phyloP scores from a whole-genome alignment of 2,329 filamentous ascomycete species.

The Calonectria leucothoes region DNA sequence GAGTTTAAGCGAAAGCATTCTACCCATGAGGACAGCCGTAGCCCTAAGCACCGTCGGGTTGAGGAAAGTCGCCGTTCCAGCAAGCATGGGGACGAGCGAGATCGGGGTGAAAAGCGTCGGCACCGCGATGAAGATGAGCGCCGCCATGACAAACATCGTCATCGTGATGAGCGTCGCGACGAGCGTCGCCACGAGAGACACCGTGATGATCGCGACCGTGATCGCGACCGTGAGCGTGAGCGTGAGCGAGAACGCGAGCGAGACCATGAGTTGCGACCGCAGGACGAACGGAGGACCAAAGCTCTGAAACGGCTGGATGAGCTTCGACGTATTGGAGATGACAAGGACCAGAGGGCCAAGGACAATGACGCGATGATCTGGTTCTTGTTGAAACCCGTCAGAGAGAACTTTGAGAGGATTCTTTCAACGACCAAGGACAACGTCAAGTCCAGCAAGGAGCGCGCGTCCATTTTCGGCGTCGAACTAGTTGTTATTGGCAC shows the following conservation, averaged over 20 bases:
- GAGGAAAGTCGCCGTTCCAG: conserved; percentile 54
- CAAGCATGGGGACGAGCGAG: conserved; percentile 51
- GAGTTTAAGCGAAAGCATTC: conserved; percentile 73
- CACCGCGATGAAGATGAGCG: conserved; percentile 39
- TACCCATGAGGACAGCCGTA: conserved; percentile 56
- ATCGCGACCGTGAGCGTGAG: conserved; percentile 31
- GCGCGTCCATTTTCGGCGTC: conserved; percentile 70
- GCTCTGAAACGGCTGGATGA: conserved; percentile 56
- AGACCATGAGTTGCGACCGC: conserved; percentile 44
- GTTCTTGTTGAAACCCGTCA: conserved; percentile 67
- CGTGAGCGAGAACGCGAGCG: conserved; percentile 39
- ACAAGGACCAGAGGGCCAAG: conserved; percentile 59
- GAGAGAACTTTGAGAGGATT: conserved; percentile 69
- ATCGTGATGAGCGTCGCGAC: conserved; percentile 33
- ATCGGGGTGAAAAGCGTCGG: conserved; percentile 44
- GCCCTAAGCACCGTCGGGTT: conserved; percentile 55
- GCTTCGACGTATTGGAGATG: conserved; percentile 59
- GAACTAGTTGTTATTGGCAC: conserved; percentile 72
- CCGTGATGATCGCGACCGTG: conserved; percentile 46
- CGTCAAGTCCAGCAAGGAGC: conserved; percentile 71
- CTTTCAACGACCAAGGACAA: conserved; percentile 71
- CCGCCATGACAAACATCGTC: conserved; percentile 33
- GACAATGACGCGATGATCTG: conserved; percentile 61
- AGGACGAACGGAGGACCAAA: conserved; percentile 55
- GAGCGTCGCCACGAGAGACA: conserved; percentile 40